Evolutionary conservation across 78 protist species (phyloP), one percentile per base, ranked within the genome.

Genomic region (Dictyostelium capitatum): DNA sequence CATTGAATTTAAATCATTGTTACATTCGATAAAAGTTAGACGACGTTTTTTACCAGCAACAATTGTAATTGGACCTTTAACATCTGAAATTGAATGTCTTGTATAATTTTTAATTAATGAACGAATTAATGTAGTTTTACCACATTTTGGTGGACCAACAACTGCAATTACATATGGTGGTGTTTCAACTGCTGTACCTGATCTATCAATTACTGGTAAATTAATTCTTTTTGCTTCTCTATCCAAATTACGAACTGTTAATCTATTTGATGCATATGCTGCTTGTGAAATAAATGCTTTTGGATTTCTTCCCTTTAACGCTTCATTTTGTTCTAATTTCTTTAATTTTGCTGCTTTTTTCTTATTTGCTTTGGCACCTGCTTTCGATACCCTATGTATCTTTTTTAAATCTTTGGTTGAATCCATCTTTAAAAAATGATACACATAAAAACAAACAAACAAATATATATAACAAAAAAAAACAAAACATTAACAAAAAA

Each of bases 61-160:
- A 11, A 98, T 78, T 11, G 99, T 98, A 77, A 99, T 80, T 32
- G 99, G 99, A 20, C 99, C 99, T 25, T 79, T 95, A 65, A 98
- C 79, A 4, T 96, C 97, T 1, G 25, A 9, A 25, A 99, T n/a
- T 10, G 82, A 96, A 51, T 94, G 97, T 43, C 92, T 46, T 1
- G 99, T 97, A 96, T 97, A 99, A 78, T 96, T 94, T 92, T 98
- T 98, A 25, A 99, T 92, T 23, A 99, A 95, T 25, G 99, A 98
- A 1, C 97, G 56, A 72, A 99, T 98, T 51, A 99, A 64, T 0
- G 99, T 99, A 15, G 99, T 95, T 92, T 99, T 99, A 50, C 99
- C 99, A 32, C 90, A 92, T 41, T 65, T 41, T 20, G 99, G 99
- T 23, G 99, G 99, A 6, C 99, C 99, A 17, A 98, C 98, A 20